Evolutionary conservation across 148 eudicot genomes (phyloP).

Genomic region (Vaccinium vitisidaea): DNA sequence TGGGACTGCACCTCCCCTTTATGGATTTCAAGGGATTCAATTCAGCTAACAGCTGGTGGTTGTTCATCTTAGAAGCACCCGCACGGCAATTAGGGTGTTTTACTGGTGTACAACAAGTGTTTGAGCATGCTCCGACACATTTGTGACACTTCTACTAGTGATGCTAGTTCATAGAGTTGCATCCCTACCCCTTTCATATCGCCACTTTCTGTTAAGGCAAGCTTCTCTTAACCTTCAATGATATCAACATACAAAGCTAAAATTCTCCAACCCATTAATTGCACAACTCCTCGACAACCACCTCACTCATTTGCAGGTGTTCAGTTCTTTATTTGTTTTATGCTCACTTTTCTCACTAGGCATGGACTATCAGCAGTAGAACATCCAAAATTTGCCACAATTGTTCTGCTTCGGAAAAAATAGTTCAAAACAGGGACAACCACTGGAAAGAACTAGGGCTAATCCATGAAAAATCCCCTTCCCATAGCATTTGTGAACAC

Average conservation of each 20-base stretch:
- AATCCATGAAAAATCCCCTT: background rate
- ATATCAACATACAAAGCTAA: background rate
- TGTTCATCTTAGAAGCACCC: background rate
- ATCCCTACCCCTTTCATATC: background rate
- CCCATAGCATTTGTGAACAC: background rate
- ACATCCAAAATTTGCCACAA: background rate
- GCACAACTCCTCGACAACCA: background rate
- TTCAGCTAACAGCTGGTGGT: background rate
- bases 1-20: background rate
- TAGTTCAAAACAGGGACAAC: background rate
- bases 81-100: background rate
- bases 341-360: background rate
- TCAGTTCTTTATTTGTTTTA: background rate
- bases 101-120: background rate
- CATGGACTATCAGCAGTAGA: background rate
- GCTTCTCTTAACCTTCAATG: background rate
- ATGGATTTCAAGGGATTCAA: background rate
- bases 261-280: background rate
- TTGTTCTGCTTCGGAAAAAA: background rate
- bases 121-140: background rate
- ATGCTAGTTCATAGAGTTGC: background rate
- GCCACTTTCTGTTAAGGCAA: background rate
- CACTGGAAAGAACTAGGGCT: background rate
- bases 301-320: background rate
- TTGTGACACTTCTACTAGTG: background rate